These are phyloP conservation scores for Warburgia ugandensis DNA, from an alignment of 164 flowering plant genomes.

Conservation along the genomic window DNA sequence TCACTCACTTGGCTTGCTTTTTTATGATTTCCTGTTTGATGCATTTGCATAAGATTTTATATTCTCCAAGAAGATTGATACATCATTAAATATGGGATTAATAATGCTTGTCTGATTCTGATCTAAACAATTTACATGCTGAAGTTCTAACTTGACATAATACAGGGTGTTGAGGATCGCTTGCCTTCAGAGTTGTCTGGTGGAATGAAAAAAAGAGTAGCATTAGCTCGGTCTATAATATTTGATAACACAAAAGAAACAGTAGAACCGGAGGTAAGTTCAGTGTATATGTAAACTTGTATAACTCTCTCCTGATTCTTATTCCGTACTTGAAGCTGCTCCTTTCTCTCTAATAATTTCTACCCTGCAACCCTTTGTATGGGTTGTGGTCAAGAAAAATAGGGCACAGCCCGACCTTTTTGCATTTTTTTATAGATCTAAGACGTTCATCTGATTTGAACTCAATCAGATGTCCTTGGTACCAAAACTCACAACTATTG, in stretches of 20 bases:
- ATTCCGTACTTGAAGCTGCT: background rate
- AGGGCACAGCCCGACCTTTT: background rate
- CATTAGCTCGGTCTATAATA: constrained; percentile 91
- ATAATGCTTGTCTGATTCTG: too few relatives aligned
- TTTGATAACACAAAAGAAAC: constrained; percentile 67
- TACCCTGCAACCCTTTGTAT: too few relatives aligned
- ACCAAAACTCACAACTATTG: too few relatives aligned
- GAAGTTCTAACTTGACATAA: constrained; percentile 1
- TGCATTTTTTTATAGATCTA: background rate
- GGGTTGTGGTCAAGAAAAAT: too few relatives aligned
- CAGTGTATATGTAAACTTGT: background rate
- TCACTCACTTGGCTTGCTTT: too few relatives aligned
- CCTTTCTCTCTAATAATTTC: background rate
- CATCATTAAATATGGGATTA: too few relatives aligned
- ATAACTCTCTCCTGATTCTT: too few relatives aligned
- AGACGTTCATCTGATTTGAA: background rate
- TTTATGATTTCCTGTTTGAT: too few relatives aligned
- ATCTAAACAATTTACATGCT: too few relatives aligned
- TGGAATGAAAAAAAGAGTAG: constrained; percentile 98
- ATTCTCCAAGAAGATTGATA: too few relatives aligned
- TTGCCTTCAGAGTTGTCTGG: constrained; percentile 97
- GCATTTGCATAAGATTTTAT: too few relatives aligned
- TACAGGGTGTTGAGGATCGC: constrained; percentile 90
- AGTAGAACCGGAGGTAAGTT: constrained; percentile 86
- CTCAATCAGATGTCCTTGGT: too few relatives aligned